These are phyloP conservation scores for Funneliformis geosporum DNA, from an alignment of 192 early-diverging fungal genomes.

Conservation along the genomic window DNA sequence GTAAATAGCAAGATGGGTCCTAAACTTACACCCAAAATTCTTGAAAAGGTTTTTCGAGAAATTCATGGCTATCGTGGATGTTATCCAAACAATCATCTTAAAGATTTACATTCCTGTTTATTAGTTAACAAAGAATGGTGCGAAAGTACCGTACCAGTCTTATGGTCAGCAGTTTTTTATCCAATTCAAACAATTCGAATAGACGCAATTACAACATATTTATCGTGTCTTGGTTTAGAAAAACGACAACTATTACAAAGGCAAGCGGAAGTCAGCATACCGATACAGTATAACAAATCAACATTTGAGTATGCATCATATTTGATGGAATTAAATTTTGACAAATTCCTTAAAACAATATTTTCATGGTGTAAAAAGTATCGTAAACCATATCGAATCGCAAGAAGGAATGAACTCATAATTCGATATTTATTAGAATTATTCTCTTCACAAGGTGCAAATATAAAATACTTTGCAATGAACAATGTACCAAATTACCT, in stretches of 20 bases:
- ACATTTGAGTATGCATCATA: neutral
- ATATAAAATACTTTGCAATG: slow-evolving; percentile 5
- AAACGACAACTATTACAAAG: neutral
- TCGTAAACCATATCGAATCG: neutral
- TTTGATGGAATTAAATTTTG: slow-evolving; percentile 20
- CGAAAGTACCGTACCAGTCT: neutral
- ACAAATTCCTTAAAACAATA: slow-evolving; percentile 12
- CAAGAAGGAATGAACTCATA: neutral
- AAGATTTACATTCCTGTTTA: neutral
- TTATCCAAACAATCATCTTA: neutral
- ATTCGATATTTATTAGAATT: slow-evolving; percentile 2
- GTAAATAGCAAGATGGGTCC: neutral
- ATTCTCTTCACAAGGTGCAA: neutral
- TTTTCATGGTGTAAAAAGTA: slow-evolving; percentile 12
- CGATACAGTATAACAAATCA: neutral
- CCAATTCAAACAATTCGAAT: neutral
- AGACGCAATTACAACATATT: neutral
- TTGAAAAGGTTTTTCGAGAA: neutral
- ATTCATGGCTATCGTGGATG: neutral
- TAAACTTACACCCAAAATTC: neutral
- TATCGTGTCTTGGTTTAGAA: neutral
- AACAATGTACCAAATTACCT: neutral
- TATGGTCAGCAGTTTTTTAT: slow-evolving; percentile 13
- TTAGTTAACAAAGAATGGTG: slow-evolving; percentile 7
- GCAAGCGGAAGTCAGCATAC: neutral